A percentile compares a stretch with the other conserved stretches of the same genome.
These are phyloP conservation scores for Colletotrichum filicis DNA, from an alignment of 2,329 filamentous ascomycete genomes.

Conservation along the genomic window DNA sequence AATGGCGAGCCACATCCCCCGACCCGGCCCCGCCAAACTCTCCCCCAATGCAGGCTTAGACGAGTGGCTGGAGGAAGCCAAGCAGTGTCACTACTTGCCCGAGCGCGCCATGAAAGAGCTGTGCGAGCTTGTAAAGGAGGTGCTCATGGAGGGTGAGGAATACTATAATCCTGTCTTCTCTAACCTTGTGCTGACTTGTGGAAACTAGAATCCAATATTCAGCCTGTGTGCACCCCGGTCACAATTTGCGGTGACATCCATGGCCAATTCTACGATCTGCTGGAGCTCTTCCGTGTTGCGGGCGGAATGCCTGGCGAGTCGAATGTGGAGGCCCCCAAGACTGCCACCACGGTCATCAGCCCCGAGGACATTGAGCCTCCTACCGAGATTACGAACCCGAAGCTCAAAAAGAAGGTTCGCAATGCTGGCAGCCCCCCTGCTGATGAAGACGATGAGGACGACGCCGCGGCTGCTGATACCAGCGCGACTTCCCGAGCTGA, in stretches of 20 bases:
- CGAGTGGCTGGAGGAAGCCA: constrained; percentile 96
- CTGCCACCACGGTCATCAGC: constrained; percentile 79
- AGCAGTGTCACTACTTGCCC: constrained; percentile 96
- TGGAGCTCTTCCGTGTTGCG: constrained; percentile 95
- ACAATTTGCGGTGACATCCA: constrained; percentile 99
- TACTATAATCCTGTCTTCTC: neutral
- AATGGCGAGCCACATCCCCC: constrained; percentile 71
- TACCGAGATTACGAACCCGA: constrained; percentile 87
- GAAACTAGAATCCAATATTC: constrained; percentile 90
- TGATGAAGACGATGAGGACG: constrained; percentile 61
- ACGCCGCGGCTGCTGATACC: constrained; percentile 55
- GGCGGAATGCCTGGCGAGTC: constrained; percentile 95
- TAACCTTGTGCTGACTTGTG: constrained; percentile 14
- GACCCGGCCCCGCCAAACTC: constrained; percentile 90
- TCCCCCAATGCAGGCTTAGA: constrained; percentile 86
- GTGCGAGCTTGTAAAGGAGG: constrained; percentile 98
- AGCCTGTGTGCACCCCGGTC: constrained; percentile 95
- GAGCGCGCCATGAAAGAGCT: constrained; percentile 98
- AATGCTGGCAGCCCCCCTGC: constrained; percentile 64
- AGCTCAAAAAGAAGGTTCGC: constrained; percentile 86
- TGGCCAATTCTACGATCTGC: constrained; percentile 97
- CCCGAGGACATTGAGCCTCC: constrained; percentile 95
- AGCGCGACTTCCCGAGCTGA: constrained; percentile 46
- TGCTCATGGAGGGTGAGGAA: constrained; percentile 89
- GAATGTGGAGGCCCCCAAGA: constrained; percentile 74